Base-by-base conservation (phyloP, 176 grass and related monocot species). In the Eremochloa ophiuroides region DNA sequence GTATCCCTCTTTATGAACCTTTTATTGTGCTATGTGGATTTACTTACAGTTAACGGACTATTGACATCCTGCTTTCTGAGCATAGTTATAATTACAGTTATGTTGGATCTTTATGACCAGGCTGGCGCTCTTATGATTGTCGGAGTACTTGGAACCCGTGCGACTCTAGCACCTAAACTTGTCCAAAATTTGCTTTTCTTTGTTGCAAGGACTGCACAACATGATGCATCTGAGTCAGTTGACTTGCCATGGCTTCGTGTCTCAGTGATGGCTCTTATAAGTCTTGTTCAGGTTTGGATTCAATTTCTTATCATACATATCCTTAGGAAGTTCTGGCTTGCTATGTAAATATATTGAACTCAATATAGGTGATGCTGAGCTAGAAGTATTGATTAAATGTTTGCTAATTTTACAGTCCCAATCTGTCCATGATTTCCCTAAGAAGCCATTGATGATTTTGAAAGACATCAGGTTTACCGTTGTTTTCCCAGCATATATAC, bases 161-260 rank as follows among this genome's bases (percentile, higher is more conserved):
- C 92, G 43, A 91, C 88, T 58, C 80, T 98, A 74, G 76, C 92
- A 7, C 40, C 80, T 42, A 94, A 94, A 78, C 90, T 98, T 70
- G 81, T 93, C 77, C 95, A 94, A 65, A 91, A 89, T 81, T 88
- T 98, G 79, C 79, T 93, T 42, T 85, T 89, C 50, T 94, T 85
- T 34, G 81, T 98, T 84, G 89, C 90, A 81, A 91, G 77, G 69
- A 62, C 81, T 73, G 90, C 92, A 3, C 86, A 82, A 6, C 80
- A 91, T 69, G 95, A 98, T 89, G 86, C 82, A 42, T 84, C 72
- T 15, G 75, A 86, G 71, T 88, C 84, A 12, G 31, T 93, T 44
- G 95, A 98, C 82, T 85, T 98, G 68, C 90, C 95, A 29, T 98
- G 95, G 95, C 88, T 98, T 80, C 90, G 90, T 86, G 88, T 94